Conservation (phyloP, 768 basidiomycete genomes). For the Boletus subparvulus region DNA sequence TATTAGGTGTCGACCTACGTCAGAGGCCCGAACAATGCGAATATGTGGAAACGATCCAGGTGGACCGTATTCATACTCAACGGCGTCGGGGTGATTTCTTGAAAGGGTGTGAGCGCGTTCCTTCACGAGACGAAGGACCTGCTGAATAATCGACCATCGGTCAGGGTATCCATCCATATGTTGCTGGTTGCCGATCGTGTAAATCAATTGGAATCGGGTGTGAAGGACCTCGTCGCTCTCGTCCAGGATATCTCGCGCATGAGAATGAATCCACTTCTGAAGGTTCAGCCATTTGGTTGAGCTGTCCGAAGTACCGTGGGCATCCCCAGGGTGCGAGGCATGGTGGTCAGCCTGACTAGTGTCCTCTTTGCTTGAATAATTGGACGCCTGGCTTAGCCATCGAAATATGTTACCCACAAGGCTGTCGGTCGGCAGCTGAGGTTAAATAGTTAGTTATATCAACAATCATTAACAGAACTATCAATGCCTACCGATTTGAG, state of each 20-base stretch:
- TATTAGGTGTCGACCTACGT: too few species aligned
- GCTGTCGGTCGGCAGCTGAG: neutral
- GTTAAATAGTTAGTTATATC: neutral
- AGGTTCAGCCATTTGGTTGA: constrained; percentile 10
- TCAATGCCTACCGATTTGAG: neutral
- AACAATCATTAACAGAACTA: neutral
- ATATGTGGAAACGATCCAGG: too few species aligned
- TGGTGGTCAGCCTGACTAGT: accelerated
- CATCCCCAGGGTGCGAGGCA: too few species aligned
- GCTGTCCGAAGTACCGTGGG: neutral
- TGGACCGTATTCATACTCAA: too few species aligned
- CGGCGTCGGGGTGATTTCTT: too few species aligned
- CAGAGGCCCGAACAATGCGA: too few species aligned
- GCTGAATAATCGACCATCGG: too few species aligned
- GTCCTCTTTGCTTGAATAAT: too few species aligned
- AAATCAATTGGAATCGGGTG: constrained; percentile 16
- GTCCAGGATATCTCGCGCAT: constrained; percentile 18
- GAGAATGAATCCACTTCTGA: constrained; percentile 14
- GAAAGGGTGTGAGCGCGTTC: too few species aligned
- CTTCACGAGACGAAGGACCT: too few species aligned
- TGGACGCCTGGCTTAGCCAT: neutral
- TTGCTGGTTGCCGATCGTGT: constrained; percentile 25
- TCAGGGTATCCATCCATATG: constrained; percentile 16
- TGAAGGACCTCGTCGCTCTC: constrained; percentile 26
- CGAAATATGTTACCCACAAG: neutral